Conservation (phyloP, 495 filamentous ascomycete genomes). For the Aspergillus egyptiacus region DNA sequence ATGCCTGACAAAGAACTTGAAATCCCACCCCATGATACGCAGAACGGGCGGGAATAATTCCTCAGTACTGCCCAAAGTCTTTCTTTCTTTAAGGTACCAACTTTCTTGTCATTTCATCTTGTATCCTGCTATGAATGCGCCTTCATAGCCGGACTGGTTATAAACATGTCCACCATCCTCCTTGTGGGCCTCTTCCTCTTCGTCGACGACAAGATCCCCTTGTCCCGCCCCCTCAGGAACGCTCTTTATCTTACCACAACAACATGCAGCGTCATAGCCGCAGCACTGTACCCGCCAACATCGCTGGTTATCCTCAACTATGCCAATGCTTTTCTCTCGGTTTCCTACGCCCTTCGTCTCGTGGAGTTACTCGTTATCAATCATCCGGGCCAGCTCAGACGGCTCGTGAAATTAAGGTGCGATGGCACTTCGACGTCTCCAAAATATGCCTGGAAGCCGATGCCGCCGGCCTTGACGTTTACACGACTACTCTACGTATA, state of each 20-base stretch:
- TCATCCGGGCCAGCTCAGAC: slow-evolving; percentile 5
- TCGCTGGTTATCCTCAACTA: slow-evolving; percentile 11
- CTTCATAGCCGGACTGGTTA: too few relatives aligned
- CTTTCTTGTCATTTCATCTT: too few relatives aligned
- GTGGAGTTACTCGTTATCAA: slow-evolving; percentile 14
- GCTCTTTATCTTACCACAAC: slow-evolving; percentile 5
- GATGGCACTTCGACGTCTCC: neutral
- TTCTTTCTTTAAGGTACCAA: too few relatives aligned
- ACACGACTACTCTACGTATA: slow-evolving; percentile 8
- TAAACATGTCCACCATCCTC: slow-evolving; percentile 11
- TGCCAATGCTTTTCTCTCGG: slow-evolving; percentile 14
- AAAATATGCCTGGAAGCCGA: slow-evolving; percentile 14
- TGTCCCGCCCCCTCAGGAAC: neutral
- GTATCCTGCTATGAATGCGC: too few relatives aligned
- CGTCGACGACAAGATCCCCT: slow-evolving; percentile 7
- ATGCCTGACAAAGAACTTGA: too few relatives aligned
- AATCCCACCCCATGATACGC: too few relatives aligned
- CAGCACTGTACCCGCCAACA: slow-evolving; percentile 10
- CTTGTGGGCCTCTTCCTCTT: slow-evolving; percentile 12
- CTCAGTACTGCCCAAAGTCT: too few relatives aligned
- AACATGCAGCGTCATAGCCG: slow-evolving; percentile 4
- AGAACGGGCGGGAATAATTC: too few relatives aligned
- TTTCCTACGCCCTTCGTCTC: slow-evolving; percentile 14
- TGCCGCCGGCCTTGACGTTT: slow-evolving; percentile 8
- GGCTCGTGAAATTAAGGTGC: slow-evolving; percentile 5